These are phyloP conservation scores for Nyssa sinensis DNA, from an alignment of 148 eudicot genomes.

Conservation along the genomic window DNA sequence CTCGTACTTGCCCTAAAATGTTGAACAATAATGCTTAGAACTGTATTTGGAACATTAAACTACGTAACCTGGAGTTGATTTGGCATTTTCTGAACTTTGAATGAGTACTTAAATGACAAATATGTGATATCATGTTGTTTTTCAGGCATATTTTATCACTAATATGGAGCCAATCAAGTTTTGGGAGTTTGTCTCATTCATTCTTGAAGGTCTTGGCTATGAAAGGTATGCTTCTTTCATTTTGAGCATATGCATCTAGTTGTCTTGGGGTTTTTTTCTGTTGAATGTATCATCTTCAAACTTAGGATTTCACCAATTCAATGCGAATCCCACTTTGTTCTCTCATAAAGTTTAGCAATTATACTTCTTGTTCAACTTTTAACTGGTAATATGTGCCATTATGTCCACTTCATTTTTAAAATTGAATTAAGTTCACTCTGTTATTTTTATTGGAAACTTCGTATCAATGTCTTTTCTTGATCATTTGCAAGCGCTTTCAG, in stretches of 20 bases:
- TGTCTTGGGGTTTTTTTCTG: neutral
- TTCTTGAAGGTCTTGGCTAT: conserved; percentile 96
- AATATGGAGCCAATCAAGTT: conserved; percentile 90
- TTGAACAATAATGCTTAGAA: neutral
- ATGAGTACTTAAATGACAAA: neutral
- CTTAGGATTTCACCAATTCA: too few species aligned
- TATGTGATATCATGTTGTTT: neutral
- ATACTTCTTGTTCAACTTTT: too few species aligned
- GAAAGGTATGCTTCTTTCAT: conserved; percentile 55
- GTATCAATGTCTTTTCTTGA: too few species aligned
- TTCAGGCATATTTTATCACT: conserved; percentile 93
- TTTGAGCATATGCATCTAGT: neutral
- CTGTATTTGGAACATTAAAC: neutral
- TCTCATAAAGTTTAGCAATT: too few species aligned
- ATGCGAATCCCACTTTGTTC: too few species aligned
- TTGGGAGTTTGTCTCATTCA: conserved; percentile 91
- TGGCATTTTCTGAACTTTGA: conserved; percentile 1
- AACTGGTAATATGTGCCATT: too few species aligned
- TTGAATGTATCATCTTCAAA: neutral
- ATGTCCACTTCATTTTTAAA: too few species aligned
- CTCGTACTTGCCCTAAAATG: neutral
- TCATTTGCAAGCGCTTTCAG: too few species aligned
- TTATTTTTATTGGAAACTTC: too few species aligned
- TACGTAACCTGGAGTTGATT: neutral
- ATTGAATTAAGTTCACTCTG: too few species aligned